These are phyloP conservation scores for Sugiyamaella qingdaonensis DNA, from an alignment of 805 yeast species.

Conservation along the genomic window DNA sequence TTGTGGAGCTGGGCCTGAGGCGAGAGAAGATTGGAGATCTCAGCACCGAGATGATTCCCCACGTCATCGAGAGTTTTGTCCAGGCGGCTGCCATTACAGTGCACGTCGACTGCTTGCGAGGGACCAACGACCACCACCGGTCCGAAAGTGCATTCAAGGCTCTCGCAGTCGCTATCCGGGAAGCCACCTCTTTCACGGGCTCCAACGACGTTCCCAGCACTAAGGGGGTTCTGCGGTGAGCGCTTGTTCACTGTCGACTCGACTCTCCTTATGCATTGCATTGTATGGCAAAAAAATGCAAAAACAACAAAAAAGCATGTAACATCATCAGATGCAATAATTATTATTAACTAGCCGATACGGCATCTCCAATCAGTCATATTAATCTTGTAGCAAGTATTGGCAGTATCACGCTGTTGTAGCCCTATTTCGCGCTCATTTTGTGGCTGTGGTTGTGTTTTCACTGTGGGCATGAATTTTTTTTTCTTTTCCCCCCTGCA, in stretches of 20 bases:
- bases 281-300: too few species aligned
- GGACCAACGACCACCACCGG: conserved; percentile 93
- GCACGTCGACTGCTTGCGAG: conserved; percentile 92
- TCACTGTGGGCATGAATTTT: too few species aligned
- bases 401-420: too few species aligned
- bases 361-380: too few species aligned
- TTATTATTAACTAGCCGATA: too few species aligned
- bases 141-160: conserved; percentile 97
- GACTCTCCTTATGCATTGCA: too few species aligned
- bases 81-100: conserved; percentile 85
- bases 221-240: conserved; percentile 70
- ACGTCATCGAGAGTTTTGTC: conserved; percentile 90
- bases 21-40: conserved; percentile 92
- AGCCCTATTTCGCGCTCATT: too few species aligned
- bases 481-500: too few species aligned
- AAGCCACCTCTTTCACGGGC: conserved; percentile 79
- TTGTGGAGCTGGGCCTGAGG: conserved; percentile 80
- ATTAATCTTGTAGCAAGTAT: too few species aligned
- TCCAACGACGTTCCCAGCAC: conserved; percentile 91
- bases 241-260: too few species aligned
- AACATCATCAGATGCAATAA: not conserved
- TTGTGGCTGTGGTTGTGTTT: too few species aligned
- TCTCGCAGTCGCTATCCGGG: conserved; percentile 84
- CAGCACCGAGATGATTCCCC: conserved; percentile 97
- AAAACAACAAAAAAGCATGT: too few species aligned